These are phyloP conservation scores for Pharnaceum exiguum DNA, from an alignment of 148 eudicot genomes.

Conservation along the genomic window DNA sequence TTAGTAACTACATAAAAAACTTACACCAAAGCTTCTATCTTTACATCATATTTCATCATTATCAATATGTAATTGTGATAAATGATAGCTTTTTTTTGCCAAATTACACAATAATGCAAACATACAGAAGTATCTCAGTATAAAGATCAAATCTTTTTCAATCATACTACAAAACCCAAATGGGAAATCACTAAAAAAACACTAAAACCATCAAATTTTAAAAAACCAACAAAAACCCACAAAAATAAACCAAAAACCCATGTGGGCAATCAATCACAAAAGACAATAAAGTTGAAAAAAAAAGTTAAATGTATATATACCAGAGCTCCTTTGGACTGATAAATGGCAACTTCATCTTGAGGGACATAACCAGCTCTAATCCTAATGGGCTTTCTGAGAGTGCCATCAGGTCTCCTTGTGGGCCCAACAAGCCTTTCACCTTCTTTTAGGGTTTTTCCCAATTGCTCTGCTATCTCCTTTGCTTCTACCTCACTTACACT, in stretches of 20 bases:
- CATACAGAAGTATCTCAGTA: too few species aligned
- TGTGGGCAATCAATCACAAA: not conserved
- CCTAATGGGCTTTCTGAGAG: constrained; percentile 68
- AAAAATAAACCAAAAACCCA: not conserved
- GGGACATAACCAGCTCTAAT: constrained; percentile 89
- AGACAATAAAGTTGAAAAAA: not conserved
- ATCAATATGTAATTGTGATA: too few species aligned
- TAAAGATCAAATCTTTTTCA: too few species aligned
- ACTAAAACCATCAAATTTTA: too few species aligned
- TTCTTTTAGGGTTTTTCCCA: constrained; percentile 73
- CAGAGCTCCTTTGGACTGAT: constrained; percentile 84
- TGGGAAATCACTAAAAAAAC: too few species aligned
- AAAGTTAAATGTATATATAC: constrained; percentile 22
- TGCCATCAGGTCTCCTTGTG: constrained; percentile 91
- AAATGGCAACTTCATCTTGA: constrained; percentile 92
- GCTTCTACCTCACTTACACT: constrained; percentile 25
- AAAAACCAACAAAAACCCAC: too few species aligned
- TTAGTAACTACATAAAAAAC: not conserved
- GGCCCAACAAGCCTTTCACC: constrained; percentile 89
- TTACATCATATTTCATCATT: too few species aligned
- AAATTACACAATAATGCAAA: too few species aligned
- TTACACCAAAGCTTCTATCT: too few species aligned
- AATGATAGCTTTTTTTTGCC: too few species aligned
- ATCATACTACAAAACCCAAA: too few species aligned
- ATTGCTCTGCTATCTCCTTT: constrained; percentile 34